phyloP scores from a whole-genome alignment of 2,329 filamentous ascomycete species.

The Phoma sp. region DNA sequence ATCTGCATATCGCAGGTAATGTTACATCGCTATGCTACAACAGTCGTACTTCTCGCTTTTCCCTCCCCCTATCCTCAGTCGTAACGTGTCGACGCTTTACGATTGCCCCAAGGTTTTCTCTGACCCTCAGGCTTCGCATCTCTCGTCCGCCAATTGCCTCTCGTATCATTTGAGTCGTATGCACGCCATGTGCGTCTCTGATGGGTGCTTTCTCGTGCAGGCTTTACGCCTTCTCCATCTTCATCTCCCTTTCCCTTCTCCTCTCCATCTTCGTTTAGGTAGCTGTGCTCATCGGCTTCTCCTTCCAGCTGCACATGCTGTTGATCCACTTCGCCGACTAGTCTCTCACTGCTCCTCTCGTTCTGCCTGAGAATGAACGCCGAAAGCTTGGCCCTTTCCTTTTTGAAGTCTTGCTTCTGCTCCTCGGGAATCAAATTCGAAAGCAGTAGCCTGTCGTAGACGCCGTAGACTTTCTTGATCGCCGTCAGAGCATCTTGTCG shows the following conservation, averaged over 20 bases:
- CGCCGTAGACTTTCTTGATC: constrained; percentile 35
- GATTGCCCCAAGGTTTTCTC: constrained; percentile 19
- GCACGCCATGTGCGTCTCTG: constrained; percentile 3
- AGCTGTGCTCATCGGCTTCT: constrained; percentile 22
- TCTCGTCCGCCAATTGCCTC: constrained; percentile 24
- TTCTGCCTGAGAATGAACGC: constrained; percentile 28
- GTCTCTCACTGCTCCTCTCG: constrained; percentile 5
- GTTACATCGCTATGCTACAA: constrained; percentile 12
- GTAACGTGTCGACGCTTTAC: background rate
- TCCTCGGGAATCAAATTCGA: constrained; percentile 41
- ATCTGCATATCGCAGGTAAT: constrained; percentile 9
- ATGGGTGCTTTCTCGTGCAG: background rate
- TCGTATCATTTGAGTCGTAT: background rate
- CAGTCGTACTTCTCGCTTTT: background rate
- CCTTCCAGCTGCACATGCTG: constrained; percentile 1
- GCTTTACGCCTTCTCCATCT: background rate
- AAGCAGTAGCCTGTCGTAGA: constrained; percentile 41
- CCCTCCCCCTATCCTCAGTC: background rate
- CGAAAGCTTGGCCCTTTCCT: constrained; percentile 33
- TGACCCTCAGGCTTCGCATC: constrained; percentile 22
- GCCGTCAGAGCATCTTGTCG: constrained; percentile 37
- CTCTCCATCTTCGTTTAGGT: constrained; percentile 13
- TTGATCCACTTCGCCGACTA: background rate
- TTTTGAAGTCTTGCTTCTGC: constrained; percentile 36
- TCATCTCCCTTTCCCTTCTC: background rate